Evolutionary conservation across 257 asterid genomes (phyloP).

Genomic region (Nicotiana obtusifolia): DNA sequence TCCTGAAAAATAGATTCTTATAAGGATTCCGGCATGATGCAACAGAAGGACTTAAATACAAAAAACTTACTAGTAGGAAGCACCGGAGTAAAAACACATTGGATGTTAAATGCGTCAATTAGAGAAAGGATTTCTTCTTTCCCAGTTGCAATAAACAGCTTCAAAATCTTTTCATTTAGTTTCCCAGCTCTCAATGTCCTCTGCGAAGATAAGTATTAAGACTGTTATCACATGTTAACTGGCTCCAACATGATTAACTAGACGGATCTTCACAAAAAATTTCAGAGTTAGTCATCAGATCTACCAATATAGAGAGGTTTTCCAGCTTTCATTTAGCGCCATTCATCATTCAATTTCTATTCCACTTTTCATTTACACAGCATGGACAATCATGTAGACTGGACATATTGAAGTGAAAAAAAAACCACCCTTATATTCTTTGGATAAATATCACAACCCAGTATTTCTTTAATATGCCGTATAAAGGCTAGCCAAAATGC

Average conservation of each 20-base stretch:
- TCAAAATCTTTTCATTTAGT: conserved; percentile 81
- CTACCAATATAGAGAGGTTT: neutral
- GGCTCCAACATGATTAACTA: neutral
- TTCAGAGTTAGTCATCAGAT: neutral
- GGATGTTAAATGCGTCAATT: conserved; percentile 64
- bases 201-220: conserved; percentile 34
- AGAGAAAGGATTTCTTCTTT: conserved; percentile 75
- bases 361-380: neutral
- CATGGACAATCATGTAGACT: neutral
- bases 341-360: neutral
- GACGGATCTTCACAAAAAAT: neutral
- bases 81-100: conserved; percentile 42
- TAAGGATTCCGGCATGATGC: conserved; percentile 6
- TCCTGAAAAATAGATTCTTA: conserved; percentile 40
- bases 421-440: neutral
- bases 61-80: conserved; percentile 39
- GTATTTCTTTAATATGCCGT: neutral
- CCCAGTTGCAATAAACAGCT: conserved; percentile 76
- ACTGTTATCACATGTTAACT: neutral
- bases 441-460: neutral
- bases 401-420: neutral
- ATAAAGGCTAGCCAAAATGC: neutral
- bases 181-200: conserved; percentile 87
- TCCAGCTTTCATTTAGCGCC: neutral
- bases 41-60: neutral